These are phyloP conservation scores for Diaporthe ampelina DNA, from an alignment of 2,329 filamentous ascomycete genomes.

Conservation along the genomic window DNA sequence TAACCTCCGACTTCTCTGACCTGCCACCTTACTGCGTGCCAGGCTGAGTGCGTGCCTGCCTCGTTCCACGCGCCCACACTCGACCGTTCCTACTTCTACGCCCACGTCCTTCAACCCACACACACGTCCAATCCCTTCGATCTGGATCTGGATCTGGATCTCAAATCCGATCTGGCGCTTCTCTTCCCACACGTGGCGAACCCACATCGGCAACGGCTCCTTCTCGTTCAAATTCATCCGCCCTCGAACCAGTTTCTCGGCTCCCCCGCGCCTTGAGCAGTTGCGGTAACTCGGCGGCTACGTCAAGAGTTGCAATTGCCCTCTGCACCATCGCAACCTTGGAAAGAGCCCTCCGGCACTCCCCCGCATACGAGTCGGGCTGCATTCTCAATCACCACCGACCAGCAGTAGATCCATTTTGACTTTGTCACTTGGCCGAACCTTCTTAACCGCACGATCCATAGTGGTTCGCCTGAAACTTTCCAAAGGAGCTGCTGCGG, in stretches of 20 bases:
- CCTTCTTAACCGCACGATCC: slow-evolving; percentile 19
- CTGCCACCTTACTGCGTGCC: neutral
- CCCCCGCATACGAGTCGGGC: slow-evolving; percentile 19
- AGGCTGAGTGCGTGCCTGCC: neutral
- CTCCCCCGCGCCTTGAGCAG: slow-evolving; percentile 5
- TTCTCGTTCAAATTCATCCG: neutral
- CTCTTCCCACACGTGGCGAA: slow-evolving; percentile 28
- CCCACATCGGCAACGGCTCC: slow-evolving; percentile 10
- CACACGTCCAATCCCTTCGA: neutral
- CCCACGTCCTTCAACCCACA: neutral
- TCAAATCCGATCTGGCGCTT: slow-evolving; percentile 14
- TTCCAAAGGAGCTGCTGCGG: slow-evolving; percentile 8
- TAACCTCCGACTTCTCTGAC: slow-evolving; percentile 10
- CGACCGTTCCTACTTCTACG: neutral
- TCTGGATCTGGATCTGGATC: slow-evolving; percentile 28
- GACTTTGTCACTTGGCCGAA: slow-evolving; percentile 30
- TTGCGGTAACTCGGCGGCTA: slow-evolving; percentile 4
- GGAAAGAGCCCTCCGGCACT: neutral
- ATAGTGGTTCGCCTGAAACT: slow-evolving; percentile 28
- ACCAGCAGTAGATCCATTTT: slow-evolving; percentile 16
- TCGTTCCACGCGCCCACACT: neutral
- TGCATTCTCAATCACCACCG: slow-evolving; percentile 19
- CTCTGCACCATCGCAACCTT: slow-evolving; percentile 21
- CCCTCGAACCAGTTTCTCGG: neutral
- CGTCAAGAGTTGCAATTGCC: slow-evolving; percentile 12